A percentile compares a stretch with the other conserved stretches of the same genome.
phyloP scores from a whole-genome alignment of 1,139 yeast species.

The Nadsonia starkeyi-henricii region DNA sequence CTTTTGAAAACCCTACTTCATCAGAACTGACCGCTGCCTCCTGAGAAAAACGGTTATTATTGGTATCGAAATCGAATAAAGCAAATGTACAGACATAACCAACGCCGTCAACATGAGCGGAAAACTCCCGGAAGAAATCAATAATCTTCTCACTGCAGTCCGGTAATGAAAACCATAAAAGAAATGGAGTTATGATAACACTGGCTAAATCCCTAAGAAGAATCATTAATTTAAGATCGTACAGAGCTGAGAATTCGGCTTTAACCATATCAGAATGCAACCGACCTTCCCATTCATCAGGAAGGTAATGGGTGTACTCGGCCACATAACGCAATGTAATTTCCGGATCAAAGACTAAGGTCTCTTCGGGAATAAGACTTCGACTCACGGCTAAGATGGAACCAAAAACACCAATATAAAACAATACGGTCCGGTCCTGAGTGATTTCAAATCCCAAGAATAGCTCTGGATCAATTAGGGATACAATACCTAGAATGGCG shows the following conservation, averaged over 20 bases:
- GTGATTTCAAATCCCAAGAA: constrained; percentile 83
- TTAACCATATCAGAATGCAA: constrained; percentile 76
- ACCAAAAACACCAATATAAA: constrained; percentile 80
- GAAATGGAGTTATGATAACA: constrained; percentile 70
- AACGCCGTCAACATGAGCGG: constrained; percentile 83
- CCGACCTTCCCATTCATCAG: constrained; percentile 71
- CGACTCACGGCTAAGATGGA: constrained; percentile 64
- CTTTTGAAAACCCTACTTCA: constrained; percentile 14
- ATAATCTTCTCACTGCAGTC: constrained; percentile 57
- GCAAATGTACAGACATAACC: constrained; percentile 94
- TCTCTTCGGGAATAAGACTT: constrained; percentile 45
- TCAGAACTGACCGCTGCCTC: constrained; percentile 5
- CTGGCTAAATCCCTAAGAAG: constrained; percentile 69
- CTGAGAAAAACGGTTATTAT: constrained; percentile 11
- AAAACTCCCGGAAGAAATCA: constrained; percentile 80
- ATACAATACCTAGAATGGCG: constrained; percentile 70
- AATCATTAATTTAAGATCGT: constrained; percentile 59
- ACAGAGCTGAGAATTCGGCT: constrained; percentile 64
- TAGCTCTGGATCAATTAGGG: constrained; percentile 84
- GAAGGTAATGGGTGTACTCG: constrained; percentile 80
- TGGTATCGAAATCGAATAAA: constrained; percentile 58
- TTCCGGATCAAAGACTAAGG: constrained; percentile 78
- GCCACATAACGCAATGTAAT: constrained; percentile 65
- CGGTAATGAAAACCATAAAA: constrained; percentile 74
- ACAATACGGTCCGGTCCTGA: constrained; percentile 63